Conservation (phyloP, 164 flowering plant species). For the Magnolia officinalis region DNA sequence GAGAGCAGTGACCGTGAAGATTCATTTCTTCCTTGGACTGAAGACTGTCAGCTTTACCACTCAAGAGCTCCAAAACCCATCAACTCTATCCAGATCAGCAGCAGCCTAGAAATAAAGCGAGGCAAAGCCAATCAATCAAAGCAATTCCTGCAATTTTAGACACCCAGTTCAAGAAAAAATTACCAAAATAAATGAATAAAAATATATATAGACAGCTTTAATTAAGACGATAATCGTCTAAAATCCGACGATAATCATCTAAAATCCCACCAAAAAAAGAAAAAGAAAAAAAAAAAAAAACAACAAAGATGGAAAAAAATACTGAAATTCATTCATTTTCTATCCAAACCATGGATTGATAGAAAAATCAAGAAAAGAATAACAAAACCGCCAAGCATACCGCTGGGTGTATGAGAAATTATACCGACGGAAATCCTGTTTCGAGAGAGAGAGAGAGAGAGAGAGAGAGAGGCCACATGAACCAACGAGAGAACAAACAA, state of each 20-base stretch:
- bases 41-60: not conserved
- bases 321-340: too few relatives aligned
- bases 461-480: not conserved
- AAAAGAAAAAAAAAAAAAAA: not conserved
- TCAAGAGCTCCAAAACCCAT: not conserved
- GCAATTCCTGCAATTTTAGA: not conserved
- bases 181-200: not conserved
- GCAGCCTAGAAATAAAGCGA: not conserved
- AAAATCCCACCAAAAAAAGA: not conserved
- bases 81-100: not conserved
- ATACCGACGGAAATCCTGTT: not conserved
- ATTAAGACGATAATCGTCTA: not conserved
- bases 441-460: not conserved
- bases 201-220: not conserved
- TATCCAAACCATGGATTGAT: not conserved
- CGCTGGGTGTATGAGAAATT: not conserved
- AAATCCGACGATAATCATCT: not conserved
- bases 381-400: not conserved
- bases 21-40: not conserved
- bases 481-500: not conserved
- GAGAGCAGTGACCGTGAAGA: not conserved
- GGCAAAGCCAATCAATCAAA: not conserved
- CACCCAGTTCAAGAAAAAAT: not conserved
- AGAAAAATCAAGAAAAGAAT: not conserved
- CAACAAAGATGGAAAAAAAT: not conserved